Evolutionary conservation across 495 filamentous ascomycete species (phyloP).

Genomic region (Penicillium diatomitis): DNA sequence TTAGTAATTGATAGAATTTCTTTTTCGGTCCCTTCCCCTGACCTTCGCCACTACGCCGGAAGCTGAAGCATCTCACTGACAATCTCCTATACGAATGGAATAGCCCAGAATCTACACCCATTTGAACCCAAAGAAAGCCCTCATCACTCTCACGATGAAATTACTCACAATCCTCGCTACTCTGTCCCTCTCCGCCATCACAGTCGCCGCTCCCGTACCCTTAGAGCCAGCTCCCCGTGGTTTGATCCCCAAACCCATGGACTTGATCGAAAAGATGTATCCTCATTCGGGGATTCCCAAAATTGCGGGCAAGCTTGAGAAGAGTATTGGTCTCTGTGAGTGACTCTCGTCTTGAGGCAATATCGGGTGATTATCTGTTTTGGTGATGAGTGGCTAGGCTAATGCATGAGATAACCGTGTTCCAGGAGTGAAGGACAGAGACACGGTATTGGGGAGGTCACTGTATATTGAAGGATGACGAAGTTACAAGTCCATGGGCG

Average conservation of each 20-base stretch:
- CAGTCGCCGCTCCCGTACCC: conserved; percentile 6
- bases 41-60: too few relatives aligned
- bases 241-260: conserved; percentile 9
- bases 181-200: conserved; percentile 5
- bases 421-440: too few relatives aligned
- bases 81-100: too few relatives aligned
- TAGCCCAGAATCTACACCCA: too few relatives aligned
- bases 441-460: too few relatives aligned
- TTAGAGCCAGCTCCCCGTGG: neutral
- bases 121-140: neutral
- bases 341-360: neutral
- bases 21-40: too few relatives aligned
- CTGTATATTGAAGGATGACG: too few relatives aligned
- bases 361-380: neutral
- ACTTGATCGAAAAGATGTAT: conserved; percentile 8
- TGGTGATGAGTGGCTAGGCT: neutral
- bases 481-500: too few relatives aligned
- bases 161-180: conserved; percentile 9
- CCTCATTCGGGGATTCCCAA: conserved; percentile 10
- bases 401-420: neutral
- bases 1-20: too few relatives aligned
- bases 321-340: conserved; percentile 7
- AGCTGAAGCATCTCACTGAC: too few relatives aligned
- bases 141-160: conserved; percentile 5
- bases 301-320: conserved; percentile 7